phyloP scores from a whole-genome alignment of 2,329 filamentous ascomycete genomes.

The Triangularia verruculosa region DNA sequence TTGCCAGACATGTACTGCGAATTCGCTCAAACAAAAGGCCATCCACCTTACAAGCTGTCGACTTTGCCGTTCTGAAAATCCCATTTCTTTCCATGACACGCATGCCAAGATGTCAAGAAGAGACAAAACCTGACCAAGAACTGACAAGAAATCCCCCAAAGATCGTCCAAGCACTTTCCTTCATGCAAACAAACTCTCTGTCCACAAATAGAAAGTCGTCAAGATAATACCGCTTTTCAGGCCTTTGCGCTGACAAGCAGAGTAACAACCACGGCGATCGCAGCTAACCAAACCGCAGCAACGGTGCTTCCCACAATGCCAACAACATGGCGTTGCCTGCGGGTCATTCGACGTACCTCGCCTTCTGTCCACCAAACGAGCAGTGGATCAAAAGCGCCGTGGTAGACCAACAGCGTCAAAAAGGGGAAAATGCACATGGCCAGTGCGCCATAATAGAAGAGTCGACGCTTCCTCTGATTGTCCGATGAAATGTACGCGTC shows the following conservation, averaged over 20 bases:
- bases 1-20: neutral
- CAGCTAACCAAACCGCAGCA: conserved; percentile 9
- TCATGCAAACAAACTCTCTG: conserved; percentile 1
- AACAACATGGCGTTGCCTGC: conserved; percentile 14
- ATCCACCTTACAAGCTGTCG: neutral
- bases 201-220: neutral
- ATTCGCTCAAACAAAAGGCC: neutral
- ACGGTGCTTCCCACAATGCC: neutral
- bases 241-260: conserved; percentile 2
- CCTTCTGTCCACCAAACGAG: conserved; percentile 50
- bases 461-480: conserved; percentile 31
- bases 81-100: neutral
- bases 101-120: conserved; percentile 2
- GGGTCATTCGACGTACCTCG: conserved; percentile 30
- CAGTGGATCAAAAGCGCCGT: conserved; percentile 43
- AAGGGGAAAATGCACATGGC: conserved; percentile 46
- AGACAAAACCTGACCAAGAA: conserved; percentile 4
- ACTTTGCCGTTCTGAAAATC: neutral
- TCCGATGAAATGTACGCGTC: conserved; percentile 31
- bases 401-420: conserved; percentile 43
- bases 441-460: conserved; percentile 41
- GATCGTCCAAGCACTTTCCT: conserved; percentile 8
- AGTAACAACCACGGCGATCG: conserved; percentile 5
- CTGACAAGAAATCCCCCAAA: conserved; percentile 8
- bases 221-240: neutral